Evolutionary conservation across 2,329 filamentous ascomycete genomes (phyloP).

Genomic region (Xylaria sp.): DNA sequence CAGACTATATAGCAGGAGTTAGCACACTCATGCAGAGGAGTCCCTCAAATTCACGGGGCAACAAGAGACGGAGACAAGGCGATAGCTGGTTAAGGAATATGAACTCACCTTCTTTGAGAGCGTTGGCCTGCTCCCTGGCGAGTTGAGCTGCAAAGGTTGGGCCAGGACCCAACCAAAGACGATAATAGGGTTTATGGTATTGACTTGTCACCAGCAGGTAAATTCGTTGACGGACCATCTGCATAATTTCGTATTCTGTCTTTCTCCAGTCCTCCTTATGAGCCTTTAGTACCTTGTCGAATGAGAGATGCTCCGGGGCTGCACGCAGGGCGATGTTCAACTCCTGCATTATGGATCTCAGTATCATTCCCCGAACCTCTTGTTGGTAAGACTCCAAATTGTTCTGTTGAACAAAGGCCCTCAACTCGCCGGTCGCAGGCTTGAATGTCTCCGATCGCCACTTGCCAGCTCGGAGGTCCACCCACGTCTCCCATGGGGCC

Average conservation of each 20-base stretch:
- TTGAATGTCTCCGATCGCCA: not conserved
- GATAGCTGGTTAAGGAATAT: not conserved
- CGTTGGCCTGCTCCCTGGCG: not conserved
- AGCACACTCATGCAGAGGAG: not conserved
- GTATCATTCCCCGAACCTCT: not conserved
- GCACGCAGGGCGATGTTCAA: not conserved
- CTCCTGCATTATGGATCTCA: slow-evolving; percentile 7
- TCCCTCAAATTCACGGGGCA: not conserved
- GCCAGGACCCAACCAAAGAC: not conserved
- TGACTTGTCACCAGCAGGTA: not conserved
- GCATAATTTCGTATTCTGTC: not conserved
- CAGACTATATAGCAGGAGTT: slow-evolving; percentile 27
- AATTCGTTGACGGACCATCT: slow-evolving; percentile 10
- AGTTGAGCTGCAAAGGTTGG: not conserved
- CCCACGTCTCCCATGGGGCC: slow-evolving; percentile 27
- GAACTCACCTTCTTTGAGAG: slow-evolving; percentile 17
- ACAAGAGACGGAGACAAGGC: too few relatives aligned
- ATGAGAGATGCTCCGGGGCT: not conserved
- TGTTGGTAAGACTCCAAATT: slow-evolving; percentile 11
- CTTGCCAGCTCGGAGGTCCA: slow-evolving; percentile 3
- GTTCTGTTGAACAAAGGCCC: not conserved
- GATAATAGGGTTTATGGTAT: slow-evolving; percentile 5
- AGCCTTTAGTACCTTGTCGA: slow-evolving; percentile 2
- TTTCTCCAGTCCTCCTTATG: not conserved
- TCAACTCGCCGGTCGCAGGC: not conserved